Conservation (phyloP, 2,329 filamentous ascomycete species). For the Sporothrix globosa region DNA sequence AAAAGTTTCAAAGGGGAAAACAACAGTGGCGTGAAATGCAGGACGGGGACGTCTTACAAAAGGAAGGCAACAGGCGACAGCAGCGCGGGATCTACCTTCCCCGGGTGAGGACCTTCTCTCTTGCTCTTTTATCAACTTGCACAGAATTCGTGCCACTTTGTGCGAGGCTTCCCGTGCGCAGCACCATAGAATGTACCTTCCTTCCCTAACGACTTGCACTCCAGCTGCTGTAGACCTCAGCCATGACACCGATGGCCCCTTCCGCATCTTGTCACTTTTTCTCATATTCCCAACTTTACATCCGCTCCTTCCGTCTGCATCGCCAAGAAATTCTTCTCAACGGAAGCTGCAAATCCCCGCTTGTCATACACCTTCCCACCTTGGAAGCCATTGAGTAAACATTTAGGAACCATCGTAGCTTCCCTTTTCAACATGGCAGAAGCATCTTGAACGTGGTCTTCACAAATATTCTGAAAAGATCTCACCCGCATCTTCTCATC, state of each 20-base stretch:
- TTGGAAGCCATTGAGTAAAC: not conserved
- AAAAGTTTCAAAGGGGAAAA: not conserved
- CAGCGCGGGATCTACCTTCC: slow-evolving; percentile 21
- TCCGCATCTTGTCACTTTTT: slow-evolving; percentile 10
- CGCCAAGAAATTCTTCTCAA: not conserved
- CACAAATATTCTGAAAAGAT: not conserved
- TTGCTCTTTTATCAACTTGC: not conserved
- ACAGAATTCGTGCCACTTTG: not conserved
- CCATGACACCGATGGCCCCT: not conserved
- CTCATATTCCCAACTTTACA: not conserved
- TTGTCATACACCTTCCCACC: not conserved
- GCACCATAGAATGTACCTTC: slow-evolving; percentile 2
- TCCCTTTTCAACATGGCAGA: not conserved
- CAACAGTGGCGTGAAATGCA: not conserved
- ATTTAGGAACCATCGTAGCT: not conserved
- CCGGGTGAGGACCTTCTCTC: not conserved
- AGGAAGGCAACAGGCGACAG: not conserved
- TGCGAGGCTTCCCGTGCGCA: slow-evolving; percentile 12
- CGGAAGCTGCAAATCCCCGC: not conserved
- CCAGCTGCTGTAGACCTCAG: not conserved
- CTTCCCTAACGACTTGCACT: not conserved
- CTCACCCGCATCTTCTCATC: not conserved
- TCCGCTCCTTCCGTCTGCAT: slow-evolving; percentile 4
- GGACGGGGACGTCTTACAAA: not conserved
- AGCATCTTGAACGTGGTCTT: not conserved